These are phyloP conservation scores for Exophiala sp. DNA, from an alignment of 2,329 filamentous ascomycete genomes.

Conservation along the genomic window DNA sequence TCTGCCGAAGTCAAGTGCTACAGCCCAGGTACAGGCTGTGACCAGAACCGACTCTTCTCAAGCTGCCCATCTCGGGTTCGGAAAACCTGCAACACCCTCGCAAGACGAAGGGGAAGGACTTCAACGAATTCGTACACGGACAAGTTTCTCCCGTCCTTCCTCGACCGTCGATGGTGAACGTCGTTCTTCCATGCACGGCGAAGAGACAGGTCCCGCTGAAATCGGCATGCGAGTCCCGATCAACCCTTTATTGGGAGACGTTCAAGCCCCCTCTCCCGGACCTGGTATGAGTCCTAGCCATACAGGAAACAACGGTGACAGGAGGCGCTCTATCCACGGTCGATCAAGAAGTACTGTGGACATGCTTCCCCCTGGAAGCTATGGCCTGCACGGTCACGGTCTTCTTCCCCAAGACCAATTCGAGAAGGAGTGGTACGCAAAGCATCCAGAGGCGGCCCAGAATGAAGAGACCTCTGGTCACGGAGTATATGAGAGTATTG, in stretches of 20 bases:
- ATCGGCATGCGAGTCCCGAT: slow-evolving; percentile 92
- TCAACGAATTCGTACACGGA: slow-evolving; percentile 59
- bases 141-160: slow-evolving; percentile 54
- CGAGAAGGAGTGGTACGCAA: slow-evolving; percentile 87
- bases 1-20: slow-evolving; percentile 74
- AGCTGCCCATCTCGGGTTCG: slow-evolving; percentile 80
- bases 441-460: slow-evolving; percentile 75
- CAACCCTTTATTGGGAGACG: slow-evolving; percentile 87
- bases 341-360: slow-evolving; percentile 71
- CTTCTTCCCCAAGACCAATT: slow-evolving; percentile 73
- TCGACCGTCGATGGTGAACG: slow-evolving; percentile 48
- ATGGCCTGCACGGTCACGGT: slow-evolving; percentile 87
- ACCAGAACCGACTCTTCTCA: slow-evolving; percentile 88
- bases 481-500: slow-evolving; percentile 59
- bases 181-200: slow-evolving; percentile 55
- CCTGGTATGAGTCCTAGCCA: slow-evolving; percentile 43
- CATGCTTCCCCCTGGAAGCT: slow-evolving; percentile 79
- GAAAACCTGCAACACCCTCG: slow-evolving; percentile 53
- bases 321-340: slow-evolving; percentile 56
- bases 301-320: slow-evolving; percentile 32
- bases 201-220: slow-evolving; percentile 84
- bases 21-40: slow-evolving; percentile 75
- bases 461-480: slow-evolving; percentile 63
- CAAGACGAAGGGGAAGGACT: slow-evolving; percentile 46
- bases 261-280: slow-evolving; percentile 86